Evolutionary conservation across 257 asterid genomes (phyloP).

Genomic region (Solanum rostratum): DNA sequence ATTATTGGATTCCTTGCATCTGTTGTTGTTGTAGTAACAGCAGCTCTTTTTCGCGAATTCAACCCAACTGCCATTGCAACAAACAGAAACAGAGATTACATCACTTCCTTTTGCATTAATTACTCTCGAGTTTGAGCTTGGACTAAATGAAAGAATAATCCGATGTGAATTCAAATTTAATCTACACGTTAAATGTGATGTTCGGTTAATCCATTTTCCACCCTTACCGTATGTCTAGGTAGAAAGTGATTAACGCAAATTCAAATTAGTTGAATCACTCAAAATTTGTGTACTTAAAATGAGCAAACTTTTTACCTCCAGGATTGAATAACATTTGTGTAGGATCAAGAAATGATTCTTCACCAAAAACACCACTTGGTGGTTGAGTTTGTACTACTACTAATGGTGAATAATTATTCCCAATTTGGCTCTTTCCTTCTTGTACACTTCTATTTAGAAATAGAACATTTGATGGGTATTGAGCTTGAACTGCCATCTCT

Average conservation of each 20-base stretch:
- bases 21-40: neutral
- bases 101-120: neutral
- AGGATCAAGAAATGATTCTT: constrained; percentile 13
- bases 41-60: constrained; percentile 12
- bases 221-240: too few relatives aligned
- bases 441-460: constrained; percentile 18
- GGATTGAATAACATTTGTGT: constrained; percentile 14
- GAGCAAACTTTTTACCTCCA: constrained; percentile 7
- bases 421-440: constrained; percentile 16
- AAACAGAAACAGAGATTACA: neutral
- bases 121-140: neutral
- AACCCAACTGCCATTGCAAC: constrained; percentile 1
- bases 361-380: neutral
- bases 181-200: neutral
- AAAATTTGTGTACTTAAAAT: neutral
- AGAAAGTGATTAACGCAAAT: neutral
- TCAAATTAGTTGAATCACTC: neutral
- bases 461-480: constrained; percentile 29
- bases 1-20: constrained; percentile 2
- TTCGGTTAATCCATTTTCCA: neutral
- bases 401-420: constrained; percentile 3
- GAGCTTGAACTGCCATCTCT: constrained; percentile 45
- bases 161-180: neutral
- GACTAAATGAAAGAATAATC: too few relatives aligned
- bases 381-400: neutral